Evolutionary conservation across 169 alveolate species (phyloP).

Genomic region (Plasmodium cynomolgi): DNA sequence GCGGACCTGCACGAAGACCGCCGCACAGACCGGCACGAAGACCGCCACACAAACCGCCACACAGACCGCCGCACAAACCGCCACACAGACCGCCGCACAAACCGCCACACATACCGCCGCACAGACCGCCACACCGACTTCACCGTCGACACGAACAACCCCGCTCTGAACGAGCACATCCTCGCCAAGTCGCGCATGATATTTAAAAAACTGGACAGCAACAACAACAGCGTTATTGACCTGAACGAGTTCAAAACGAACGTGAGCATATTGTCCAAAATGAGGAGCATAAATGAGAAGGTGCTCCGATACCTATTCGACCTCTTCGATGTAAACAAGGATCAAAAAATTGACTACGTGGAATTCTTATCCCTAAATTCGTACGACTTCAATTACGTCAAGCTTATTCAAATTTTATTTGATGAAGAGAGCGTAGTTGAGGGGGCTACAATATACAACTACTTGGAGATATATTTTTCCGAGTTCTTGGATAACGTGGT

Average conservation of each 20-base stretch:
- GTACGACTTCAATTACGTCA: conserved; percentile 29
- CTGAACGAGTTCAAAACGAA: conserved; percentile 25
- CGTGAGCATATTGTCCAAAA: conserved; percentile 13
- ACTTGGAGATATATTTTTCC: conserved; percentile 20
- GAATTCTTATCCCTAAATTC: conserved; percentile 59
- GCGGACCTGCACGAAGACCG: not conserved
- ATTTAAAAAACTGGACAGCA: conserved; percentile 28
- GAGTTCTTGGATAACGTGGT: conserved; percentile 32
- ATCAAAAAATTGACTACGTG: conserved; percentile 31
- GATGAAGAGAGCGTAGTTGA: conserved; percentile 2
- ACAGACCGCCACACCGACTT: not conserved
- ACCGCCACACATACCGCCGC: not conserved
- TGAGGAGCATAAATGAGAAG: conserved; percentile 1
- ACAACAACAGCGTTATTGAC: conserved; percentile 27
- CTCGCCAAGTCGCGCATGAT: conserved; percentile 10
- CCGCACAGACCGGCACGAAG: not conserved
- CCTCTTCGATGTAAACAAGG: conserved; percentile 31
- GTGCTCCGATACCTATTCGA: conserved; percentile 18
- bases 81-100: too few relatives aligned
- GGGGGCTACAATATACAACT: not conserved
- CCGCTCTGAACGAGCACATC: conserved; percentile 12
- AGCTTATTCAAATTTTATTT: conserved; percentile 22
- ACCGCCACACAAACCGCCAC: not conserved
- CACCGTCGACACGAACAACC: conserved; percentile 43
- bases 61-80: not conserved